A percentile compares a stretch with the other conserved stretches of the same genome.
Evolutionary conservation across 331 rosid genomes (phyloP).

Genomic region (Acacia concinna): DNA sequence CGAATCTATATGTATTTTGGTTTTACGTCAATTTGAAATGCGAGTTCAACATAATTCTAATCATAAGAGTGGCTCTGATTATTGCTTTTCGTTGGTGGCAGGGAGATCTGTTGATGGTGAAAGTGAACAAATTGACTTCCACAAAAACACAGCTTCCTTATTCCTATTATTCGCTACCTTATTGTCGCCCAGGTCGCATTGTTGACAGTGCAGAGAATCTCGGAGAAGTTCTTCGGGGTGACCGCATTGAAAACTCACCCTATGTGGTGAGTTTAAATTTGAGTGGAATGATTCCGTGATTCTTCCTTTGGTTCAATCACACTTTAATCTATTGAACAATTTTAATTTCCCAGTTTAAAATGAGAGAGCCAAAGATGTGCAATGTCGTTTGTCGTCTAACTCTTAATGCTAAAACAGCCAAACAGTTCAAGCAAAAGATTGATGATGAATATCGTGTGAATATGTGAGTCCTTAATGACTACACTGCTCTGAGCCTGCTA

Average conservation of each 20-base stretch:
- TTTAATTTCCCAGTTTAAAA: constrained; percentile 67
- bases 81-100: constrained; percentile 42
- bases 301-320: not conserved
- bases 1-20: not conserved
- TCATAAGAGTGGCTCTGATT: not conserved
- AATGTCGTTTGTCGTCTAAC: constrained; percentile 58
- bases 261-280: constrained; percentile 47
- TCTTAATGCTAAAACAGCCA: constrained; percentile 65
- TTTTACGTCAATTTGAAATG: not conserved
- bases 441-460: constrained; percentile 92
- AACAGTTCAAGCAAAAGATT: constrained; percentile 81
- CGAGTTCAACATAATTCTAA: too few species aligned
- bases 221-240: constrained; percentile 96
- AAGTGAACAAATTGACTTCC: constrained; percentile 88
- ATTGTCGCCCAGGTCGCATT: constrained; percentile 67
- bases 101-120: constrained; percentile 78
- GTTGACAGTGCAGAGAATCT: constrained; percentile 96
- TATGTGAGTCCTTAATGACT: constrained; percentile 56
- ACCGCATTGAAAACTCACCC: constrained; percentile 91
- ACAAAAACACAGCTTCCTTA: constrained; percentile 94
- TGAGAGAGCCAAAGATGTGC: constrained; percentile 95
- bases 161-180: constrained; percentile 79
- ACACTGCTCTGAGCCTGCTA: not conserved
- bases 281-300: not conserved
- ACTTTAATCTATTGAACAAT: constrained; percentile 17